Evolutionary conservation across 306 rosid genomes (phyloP).

Genomic region (Prunus mume): DNA sequence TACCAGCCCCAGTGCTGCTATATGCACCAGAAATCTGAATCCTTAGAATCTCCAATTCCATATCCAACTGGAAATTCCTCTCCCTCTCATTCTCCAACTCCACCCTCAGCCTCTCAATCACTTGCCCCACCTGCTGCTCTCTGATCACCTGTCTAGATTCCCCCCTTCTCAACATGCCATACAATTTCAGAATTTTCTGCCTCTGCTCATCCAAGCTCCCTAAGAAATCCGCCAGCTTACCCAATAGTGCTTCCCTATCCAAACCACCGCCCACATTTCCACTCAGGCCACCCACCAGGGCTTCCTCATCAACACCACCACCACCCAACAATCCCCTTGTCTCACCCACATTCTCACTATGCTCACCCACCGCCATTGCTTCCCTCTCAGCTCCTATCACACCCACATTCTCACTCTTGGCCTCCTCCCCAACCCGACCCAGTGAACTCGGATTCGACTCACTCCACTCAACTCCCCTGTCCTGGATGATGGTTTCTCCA

Average conservation of each 20-base stretch:
- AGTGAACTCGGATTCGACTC: constrained; percentile 11
- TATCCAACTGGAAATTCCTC: constrained; percentile 28
- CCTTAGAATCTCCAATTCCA: constrained; percentile 34
- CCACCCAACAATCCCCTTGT: neutral
- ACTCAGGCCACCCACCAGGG: neutral
- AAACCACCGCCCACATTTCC: neutral
- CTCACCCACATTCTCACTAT: neutral
- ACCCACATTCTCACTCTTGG: neutral
- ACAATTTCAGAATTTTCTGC: constrained; percentile 13
- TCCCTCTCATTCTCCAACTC: constrained; percentile 38
- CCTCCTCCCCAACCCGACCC: neutral
- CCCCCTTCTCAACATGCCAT: constrained; percentile 13
- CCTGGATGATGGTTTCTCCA: constrained; percentile 24
- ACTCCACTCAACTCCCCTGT: constrained; percentile 6
- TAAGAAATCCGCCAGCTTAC: constrained; percentile 7
- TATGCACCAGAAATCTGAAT: constrained; percentile 16
- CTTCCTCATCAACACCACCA: neutral
- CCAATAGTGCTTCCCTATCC: constrained; percentile 21
- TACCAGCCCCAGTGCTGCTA: neutral
- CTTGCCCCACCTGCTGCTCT: constrained; percentile 26
- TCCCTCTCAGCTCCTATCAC: neutral
- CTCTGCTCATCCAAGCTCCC: constrained; percentile 34
- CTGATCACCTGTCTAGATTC: constrained; percentile 8
- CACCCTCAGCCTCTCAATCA: constrained; percentile 26
- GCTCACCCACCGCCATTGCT: neutral